Base-by-base conservation (phyloP, 2,329 filamentous ascomycete species). In the Xylariaceae sp. region DNA sequence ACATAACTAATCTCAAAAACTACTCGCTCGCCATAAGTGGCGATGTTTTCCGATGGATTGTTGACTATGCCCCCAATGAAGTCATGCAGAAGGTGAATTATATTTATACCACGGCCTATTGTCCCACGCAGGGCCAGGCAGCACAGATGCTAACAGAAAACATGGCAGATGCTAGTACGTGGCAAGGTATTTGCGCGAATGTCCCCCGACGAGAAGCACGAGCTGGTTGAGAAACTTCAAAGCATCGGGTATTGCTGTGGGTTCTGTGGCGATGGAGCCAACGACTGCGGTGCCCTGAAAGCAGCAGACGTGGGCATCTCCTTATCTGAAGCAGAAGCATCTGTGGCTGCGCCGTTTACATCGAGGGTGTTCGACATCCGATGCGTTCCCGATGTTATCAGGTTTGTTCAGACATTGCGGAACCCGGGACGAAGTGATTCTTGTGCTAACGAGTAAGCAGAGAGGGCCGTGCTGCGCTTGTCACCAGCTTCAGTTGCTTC, bases 401-500 rank as follows among this genome's bases (percentile, higher is more conserved):
- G 80, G 78, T 83, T 69, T 51, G 61, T 60, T 29, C n/a, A 18
- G 18, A 33, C 5, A 23, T 23, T 9, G 14, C 7, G 6, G 14
- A 36, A 21, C n/a, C n/a, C n/a, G n/a, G 26, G 4, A 2, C 9
- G 13, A 6, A 24, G 13, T 9, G 19, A 8, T 14, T 24, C 6
- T 9, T 18, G 6, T 32, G 32, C 50, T 53, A 38, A 52, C 31
- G 18, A 19, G 14, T 13, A 26, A 29, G 24, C 63, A 81, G 88
- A 50, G 92, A 98, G 69, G 92, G 92, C 14, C 81, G 94, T 47
- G 90, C 90, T 14, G 87, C 94, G 23, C 74, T 98, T 23, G 89
- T 97, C n/a, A 98, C 92, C 9, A 95, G 88, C 63, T 98, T 98
- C 68, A 94, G 87, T 67, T 98, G 92, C 68, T 98, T 98, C 75